Evolutionary conservation across 768 basidiomycete genomes (phyloP).

Genomic region (Hericium rajendrae): DNA sequence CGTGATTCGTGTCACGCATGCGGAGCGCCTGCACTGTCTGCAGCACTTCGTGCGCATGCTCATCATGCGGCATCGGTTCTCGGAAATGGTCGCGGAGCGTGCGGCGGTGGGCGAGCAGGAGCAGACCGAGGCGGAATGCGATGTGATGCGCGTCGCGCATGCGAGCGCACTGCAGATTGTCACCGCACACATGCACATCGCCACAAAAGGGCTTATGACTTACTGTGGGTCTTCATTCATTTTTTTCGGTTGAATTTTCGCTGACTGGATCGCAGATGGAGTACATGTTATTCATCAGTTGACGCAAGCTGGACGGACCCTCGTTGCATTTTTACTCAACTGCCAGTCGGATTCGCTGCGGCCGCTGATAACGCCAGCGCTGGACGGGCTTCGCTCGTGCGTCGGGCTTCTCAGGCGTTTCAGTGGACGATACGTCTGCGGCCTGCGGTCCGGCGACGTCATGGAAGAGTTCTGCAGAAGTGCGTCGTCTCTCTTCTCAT

Average conservation of each 20-base stretch:
- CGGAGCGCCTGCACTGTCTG: conserved; percentile 76
- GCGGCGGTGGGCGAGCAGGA: conserved; percentile 40
- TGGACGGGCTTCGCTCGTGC: conserved; percentile 82
- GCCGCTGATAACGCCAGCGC: conserved; percentile 67
- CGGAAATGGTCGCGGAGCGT: conserved; percentile 65
- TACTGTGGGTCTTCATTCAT: conserved; percentile 61
- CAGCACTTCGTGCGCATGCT: conserved; percentile 84
- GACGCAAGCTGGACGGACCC: conserved; percentile 86
- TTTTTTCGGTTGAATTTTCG: conserved; percentile 1
- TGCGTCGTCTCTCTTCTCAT: conserved; percentile 27
- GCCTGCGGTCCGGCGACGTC: conserved; percentile 29
- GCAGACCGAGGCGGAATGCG: conserved; percentile 60
- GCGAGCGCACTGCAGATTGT: background rate
- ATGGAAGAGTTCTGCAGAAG: conserved; percentile 91
- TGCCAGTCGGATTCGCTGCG: conserved; percentile 76
- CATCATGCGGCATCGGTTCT: conserved; percentile 82
- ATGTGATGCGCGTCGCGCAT: conserved; percentile 60
- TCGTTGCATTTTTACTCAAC: conserved; percentile 80
- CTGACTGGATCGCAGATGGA: conserved; percentile 45
- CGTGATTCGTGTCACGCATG: conserved; percentile 83
- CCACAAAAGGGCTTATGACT: conserved; percentile 85
- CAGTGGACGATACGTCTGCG: conserved; percentile 87
- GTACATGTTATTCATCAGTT: conserved; percentile 94
- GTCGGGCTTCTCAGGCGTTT: conserved; percentile 82
- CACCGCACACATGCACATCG: conserved; percentile 54